A percentile compares a stretch with the other conserved stretches of the same genome.
Conservation (phyloP, 805 yeast genomes). For the Ogataea paraovalis region DNA sequence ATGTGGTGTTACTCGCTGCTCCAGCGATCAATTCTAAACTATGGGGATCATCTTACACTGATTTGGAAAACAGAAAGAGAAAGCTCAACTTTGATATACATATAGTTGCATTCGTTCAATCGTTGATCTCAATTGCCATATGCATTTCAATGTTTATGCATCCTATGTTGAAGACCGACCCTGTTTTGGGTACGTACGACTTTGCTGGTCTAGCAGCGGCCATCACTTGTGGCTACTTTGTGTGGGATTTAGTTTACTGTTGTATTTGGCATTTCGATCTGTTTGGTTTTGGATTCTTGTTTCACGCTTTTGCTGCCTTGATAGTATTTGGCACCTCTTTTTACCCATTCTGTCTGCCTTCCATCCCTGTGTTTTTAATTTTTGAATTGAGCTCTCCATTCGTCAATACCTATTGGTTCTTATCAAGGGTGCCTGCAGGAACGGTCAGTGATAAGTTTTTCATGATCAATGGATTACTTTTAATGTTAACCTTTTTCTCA, state of each 20-base stretch:
- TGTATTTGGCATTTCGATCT: conserved; percentile 48
- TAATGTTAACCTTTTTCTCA: conserved; percentile 66
- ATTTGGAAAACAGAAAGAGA: conserved; percentile 38
- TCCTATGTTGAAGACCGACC: conserved; percentile 42
- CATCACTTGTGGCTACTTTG: conserved; percentile 76
- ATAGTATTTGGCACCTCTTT: conserved; percentile 64
- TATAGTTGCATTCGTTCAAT: conserved; percentile 82
- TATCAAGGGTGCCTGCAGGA: conserved; percentile 69
- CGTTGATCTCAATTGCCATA: conserved; percentile 55
- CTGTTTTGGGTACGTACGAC: conserved; percentile 68
- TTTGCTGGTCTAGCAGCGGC: conserved; percentile 72
- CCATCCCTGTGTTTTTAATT: conserved; percentile 76
- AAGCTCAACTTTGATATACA: conserved; percentile 85
- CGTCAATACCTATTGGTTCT: conserved; percentile 91
- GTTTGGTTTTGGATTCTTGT: conserved; percentile 77
- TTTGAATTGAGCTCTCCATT: conserved; percentile 93
- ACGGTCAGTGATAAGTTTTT: conserved; percentile 51
- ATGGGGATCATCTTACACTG: conserved; percentile 54
- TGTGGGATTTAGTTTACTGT: conserved; percentile 86
- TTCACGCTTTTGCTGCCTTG: conserved; percentile 82
- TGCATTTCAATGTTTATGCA: conserved; percentile 66
- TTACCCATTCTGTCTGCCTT: conserved; percentile 73
- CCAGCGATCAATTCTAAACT: conserved; percentile 45
- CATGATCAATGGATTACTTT: conserved; percentile 64
- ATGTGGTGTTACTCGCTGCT: conserved; percentile 46